Conservation (phyloP, 2,329 filamentous ascomycete genomes). For the Fusarium pininemorale region DNA sequence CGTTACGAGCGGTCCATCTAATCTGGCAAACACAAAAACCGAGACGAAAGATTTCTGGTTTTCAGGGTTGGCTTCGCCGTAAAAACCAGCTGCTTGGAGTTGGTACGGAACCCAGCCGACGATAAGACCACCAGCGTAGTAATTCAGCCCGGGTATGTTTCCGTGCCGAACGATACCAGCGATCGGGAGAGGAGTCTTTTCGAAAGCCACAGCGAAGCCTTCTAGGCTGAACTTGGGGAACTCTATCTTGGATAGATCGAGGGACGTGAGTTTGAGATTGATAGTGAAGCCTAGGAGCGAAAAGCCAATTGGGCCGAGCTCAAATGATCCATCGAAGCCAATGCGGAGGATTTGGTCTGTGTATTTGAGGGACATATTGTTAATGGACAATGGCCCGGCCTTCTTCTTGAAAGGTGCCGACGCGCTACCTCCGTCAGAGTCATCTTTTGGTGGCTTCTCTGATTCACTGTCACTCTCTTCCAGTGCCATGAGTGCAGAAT, state of each 20-base stretch:
- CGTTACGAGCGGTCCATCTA: not conserved
- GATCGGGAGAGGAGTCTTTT: not conserved
- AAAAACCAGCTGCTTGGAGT: not conserved
- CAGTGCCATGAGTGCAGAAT: not conserved
- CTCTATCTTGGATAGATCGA: not conserved
- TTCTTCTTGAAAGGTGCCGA: constrained; percentile 44
- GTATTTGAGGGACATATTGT: constrained; percentile 50
- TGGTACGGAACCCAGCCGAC: not conserved
- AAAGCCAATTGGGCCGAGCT: constrained; percentile 49
- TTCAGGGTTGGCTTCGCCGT: not conserved
- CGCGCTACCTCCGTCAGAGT: not conserved
- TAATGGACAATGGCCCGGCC: constrained; percentile 46
- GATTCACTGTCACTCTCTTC: not conserved
- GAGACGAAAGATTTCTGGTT: not conserved
- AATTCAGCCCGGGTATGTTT: not conserved
- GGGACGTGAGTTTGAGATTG: not conserved
- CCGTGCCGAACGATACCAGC: not conserved
- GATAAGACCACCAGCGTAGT: not conserved
- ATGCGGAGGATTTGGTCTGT: constrained; percentile 42
- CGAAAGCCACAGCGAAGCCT: not conserved
- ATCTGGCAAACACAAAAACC: not conserved
- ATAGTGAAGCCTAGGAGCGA: constrained; percentile 45
- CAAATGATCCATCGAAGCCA: constrained; percentile 47
- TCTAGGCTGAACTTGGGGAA: not conserved
- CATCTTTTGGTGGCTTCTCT: not conserved